These are phyloP conservation scores for Fusarium sarcochroum DNA, from an alignment of 2,329 filamentous ascomycete genomes.

Conservation along the genomic window DNA sequence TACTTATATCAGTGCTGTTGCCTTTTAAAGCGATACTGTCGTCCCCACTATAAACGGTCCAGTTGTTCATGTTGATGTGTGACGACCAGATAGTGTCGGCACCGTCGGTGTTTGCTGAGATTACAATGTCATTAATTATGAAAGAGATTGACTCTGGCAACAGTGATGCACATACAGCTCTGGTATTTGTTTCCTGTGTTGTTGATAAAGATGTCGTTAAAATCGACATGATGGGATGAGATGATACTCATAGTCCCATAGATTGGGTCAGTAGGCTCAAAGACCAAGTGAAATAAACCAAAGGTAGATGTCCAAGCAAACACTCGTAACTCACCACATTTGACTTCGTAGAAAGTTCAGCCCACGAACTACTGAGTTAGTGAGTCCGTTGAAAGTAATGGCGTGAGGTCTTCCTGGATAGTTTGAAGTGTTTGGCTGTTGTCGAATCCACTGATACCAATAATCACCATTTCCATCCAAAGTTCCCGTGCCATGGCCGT, in stretches of 20 bases:
- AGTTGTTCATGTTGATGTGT: slow-evolving; percentile 65
- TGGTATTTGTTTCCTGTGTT: slow-evolving; percentile 57
- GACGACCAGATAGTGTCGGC: slow-evolving; percentile 67
- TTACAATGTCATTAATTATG: too few species aligned
- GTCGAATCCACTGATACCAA: slow-evolving; percentile 68
- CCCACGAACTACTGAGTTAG: slow-evolving; percentile 63
- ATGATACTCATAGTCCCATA: slow-evolving; percentile 64
- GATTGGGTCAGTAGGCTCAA: too few species aligned
- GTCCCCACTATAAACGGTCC: slow-evolving; percentile 55
- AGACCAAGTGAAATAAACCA: too few species aligned
- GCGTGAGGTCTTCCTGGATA: slow-evolving; percentile 66
- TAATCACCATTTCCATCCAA: slow-evolving; percentile 72
- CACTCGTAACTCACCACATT: slow-evolving; percentile 62
- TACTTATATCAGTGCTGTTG: slow-evolving; percentile 68
- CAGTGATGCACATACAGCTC: slow-evolving; percentile 21
- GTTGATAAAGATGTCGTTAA: slow-evolving; percentile 68
- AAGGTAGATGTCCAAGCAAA: too few species aligned
- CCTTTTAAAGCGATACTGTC: slow-evolving; percentile 66
- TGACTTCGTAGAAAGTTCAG: slow-evolving; percentile 69
- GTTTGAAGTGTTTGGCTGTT: slow-evolving; percentile 56
- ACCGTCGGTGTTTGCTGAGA: slow-evolving; percentile 57
- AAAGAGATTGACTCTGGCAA: too few species aligned
- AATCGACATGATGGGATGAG: slow-evolving; percentile 60
- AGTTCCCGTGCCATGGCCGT: slow-evolving; percentile 66
- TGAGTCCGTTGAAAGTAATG: slow-evolving; percentile 60